Conservation (phyloP, 148 eudicot species). For the Amaranthus hypochondriacus region DNA sequence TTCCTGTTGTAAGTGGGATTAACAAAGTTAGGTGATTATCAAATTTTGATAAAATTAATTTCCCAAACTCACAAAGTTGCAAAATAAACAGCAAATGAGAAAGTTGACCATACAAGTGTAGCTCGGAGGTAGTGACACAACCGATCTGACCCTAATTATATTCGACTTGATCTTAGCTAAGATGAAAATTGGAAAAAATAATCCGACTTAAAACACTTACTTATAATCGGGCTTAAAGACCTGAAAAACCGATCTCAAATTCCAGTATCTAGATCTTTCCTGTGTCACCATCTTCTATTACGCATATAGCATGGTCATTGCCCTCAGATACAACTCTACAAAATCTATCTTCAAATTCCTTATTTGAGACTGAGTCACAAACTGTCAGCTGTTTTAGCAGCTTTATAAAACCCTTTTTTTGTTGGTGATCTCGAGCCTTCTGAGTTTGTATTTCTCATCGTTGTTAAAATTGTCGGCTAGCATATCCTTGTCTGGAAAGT, state of each 20-base stretch:
- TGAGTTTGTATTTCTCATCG: slow-evolving; percentile 29
- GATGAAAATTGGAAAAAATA: no score
- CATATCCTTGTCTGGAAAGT: slow-evolving; percentile 18
- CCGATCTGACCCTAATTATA: slow-evolving; percentile 4
- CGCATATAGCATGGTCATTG: slow-evolving; percentile 69
- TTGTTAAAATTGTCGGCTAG: slow-evolving; percentile 10
- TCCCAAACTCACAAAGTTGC: slow-evolving; percentile 91
- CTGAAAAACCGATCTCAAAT: background rate
- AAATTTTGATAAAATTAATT: slow-evolving; percentile 59
- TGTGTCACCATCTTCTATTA: slow-evolving; percentile 55
- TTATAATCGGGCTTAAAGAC: no score
- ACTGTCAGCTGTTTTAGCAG: slow-evolving; percentile 72
- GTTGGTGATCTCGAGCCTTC: slow-evolving; percentile 67
- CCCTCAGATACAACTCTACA: slow-evolving; percentile 50
- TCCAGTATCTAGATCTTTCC: slow-evolving; percentile 76
- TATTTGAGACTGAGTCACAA: slow-evolving; percentile 66
- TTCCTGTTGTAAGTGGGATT: slow-evolving; percentile 82
- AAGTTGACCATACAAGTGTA: slow-evolving; percentile 72
- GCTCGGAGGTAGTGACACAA: slow-evolving; percentile 58
- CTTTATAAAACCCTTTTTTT: slow-evolving; percentile 73
- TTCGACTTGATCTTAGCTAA: no score
- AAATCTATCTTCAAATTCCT: slow-evolving; percentile 58
- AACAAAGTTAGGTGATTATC: slow-evolving; percentile 47
- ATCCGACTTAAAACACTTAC: no score
- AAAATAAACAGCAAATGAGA: slow-evolving; percentile 83